phyloP scores from a whole-genome alignment of 352 stramenopile species.

The Elongisporangium prolatum region DNA sequence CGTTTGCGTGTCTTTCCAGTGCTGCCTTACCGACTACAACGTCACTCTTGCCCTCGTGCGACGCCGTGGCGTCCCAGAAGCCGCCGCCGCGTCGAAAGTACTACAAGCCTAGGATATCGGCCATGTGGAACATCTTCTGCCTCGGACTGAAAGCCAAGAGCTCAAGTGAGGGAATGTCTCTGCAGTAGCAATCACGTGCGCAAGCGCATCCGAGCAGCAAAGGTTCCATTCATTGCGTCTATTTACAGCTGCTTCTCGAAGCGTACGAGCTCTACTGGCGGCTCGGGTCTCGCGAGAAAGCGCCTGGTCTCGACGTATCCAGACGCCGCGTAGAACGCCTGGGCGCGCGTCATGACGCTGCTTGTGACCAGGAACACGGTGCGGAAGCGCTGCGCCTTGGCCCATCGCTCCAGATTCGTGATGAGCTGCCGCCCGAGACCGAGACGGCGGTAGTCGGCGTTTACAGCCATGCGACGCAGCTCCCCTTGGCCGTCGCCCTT shows the following conservation, averaged over 20 bases:
- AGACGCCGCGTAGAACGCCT: constrained; percentile 12
- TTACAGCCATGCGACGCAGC: constrained; percentile 18
- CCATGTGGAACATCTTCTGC: too few species aligned
- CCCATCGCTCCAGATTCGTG: constrained; percentile 13
- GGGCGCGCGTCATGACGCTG: constrained; percentile 14
- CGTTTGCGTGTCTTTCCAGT: constrained; percentile 1
- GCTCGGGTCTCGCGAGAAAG: background rate
- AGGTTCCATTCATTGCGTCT: too few species aligned
- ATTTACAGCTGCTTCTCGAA: too few species aligned
- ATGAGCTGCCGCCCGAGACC: constrained; percentile 13
- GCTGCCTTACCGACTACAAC: constrained; percentile 11
- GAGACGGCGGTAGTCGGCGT: constrained; percentile 11
- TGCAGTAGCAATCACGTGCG: too few species aligned
- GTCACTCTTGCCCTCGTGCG: background rate
- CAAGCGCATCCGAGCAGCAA: too few species aligned
- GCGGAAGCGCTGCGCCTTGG: constrained; percentile 5
- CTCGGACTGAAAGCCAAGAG: too few species aligned
- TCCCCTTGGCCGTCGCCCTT: constrained; percentile 11
- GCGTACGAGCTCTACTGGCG: too few species aligned
- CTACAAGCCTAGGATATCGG: constrained; percentile 7
- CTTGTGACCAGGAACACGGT: constrained; percentile 16
- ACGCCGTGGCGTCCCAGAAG: constrained; percentile 7
- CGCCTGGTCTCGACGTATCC: too few species aligned
- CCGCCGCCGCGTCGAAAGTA: background rate
- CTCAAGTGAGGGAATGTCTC: too few species aligned